Conservation (phyloP, 2,329 filamentous ascomycete species). For the Colletotrichum brevisporum region DNA sequence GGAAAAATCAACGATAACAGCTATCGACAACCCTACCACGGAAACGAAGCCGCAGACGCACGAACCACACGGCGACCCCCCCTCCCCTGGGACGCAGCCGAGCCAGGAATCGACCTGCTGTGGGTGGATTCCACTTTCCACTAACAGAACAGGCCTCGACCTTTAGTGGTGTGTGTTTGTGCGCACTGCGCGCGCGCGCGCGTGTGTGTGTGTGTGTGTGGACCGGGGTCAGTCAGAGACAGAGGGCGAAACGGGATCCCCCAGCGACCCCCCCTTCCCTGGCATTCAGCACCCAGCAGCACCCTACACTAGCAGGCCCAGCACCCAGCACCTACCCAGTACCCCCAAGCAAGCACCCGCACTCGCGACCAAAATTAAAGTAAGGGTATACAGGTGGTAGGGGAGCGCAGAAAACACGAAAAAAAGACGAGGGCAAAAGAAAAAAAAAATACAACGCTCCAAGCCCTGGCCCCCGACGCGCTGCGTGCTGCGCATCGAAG, state of each 20-base stretch:
- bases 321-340: neutral
- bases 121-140: conserved; percentile 25
- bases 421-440: neutral
- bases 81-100: neutral
- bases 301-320: neutral
- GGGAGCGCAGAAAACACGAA: neutral
- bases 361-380: neutral
- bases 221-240: conserved; percentile 36
- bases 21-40: conserved; percentile 13
- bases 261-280: neutral
- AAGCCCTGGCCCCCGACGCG: conserved; percentile 29
- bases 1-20: conserved; percentile 30
- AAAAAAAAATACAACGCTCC: conserved; percentile 8
- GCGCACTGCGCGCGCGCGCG: too few relatives aligned
- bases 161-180: neutral
- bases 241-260: conserved; percentile 20
- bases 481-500: conserved; percentile 14
- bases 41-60: conserved; percentile 22
- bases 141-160: conserved; percentile 16
- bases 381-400: neutral
- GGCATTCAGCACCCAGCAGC: neutral
- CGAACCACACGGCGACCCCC: conserved; percentile 23
- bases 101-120: conserved; percentile 15
- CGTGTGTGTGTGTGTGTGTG: neutral
- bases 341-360: conserved; percentile 3